Evolutionary conservation across 2,329 filamentous ascomycete genomes (phyloP).

Genomic region (Penicillium griseofulvum): DNA sequence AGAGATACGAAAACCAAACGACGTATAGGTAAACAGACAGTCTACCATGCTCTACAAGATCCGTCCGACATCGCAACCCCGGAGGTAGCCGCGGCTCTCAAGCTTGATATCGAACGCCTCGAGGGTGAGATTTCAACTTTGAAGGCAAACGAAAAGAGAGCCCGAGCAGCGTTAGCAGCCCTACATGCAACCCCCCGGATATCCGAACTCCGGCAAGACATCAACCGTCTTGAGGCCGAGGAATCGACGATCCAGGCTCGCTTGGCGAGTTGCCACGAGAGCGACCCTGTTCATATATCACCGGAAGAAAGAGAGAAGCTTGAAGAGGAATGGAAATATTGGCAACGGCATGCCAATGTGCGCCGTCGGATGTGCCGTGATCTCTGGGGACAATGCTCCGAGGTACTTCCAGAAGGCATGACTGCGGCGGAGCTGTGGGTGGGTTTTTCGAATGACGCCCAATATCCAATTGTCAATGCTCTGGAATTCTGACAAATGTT

Average conservation of each 20-base stretch:
- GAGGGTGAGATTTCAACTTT: slow-evolving; percentile 46
- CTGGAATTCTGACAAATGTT: slow-evolving; percentile 6
- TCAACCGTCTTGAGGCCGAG: slow-evolving; percentile 47
- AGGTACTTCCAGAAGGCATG: slow-evolving; percentile 48
- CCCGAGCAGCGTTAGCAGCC: slow-evolving; percentile 48
- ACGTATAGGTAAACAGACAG: slow-evolving; percentile 57
- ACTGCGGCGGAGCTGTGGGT: slow-evolving; percentile 52
- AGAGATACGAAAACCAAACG: not conserved
- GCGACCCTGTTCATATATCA: slow-evolving; percentile 44
- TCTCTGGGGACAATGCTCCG: slow-evolving; percentile 52
- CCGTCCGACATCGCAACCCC: slow-evolving; percentile 49
- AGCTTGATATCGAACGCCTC: slow-evolving; percentile 49
- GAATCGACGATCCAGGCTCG: slow-evolving; percentile 42
- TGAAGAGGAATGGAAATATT: slow-evolving; percentile 48
- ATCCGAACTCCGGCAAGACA: slow-evolving; percentile 47
- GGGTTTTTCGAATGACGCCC: slow-evolving; percentile 6
- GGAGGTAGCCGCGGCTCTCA: slow-evolving; percentile 50
- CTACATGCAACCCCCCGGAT: slow-evolving; percentile 52
- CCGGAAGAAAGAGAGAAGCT: slow-evolving; percentile 49
- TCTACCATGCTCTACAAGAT: slow-evolving; percentile 59
- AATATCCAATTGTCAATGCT: slow-evolving; percentile 3
- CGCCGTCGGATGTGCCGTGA: slow-evolving; percentile 52
- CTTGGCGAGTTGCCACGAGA: slow-evolving; percentile 43
- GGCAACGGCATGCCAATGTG: slow-evolving; percentile 39
- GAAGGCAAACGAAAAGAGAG: slow-evolving; percentile 48